Evolutionary conservation across 192 early-diverging fungal genomes (phyloP).

Genomic region (Coemansia sp.): DNA sequence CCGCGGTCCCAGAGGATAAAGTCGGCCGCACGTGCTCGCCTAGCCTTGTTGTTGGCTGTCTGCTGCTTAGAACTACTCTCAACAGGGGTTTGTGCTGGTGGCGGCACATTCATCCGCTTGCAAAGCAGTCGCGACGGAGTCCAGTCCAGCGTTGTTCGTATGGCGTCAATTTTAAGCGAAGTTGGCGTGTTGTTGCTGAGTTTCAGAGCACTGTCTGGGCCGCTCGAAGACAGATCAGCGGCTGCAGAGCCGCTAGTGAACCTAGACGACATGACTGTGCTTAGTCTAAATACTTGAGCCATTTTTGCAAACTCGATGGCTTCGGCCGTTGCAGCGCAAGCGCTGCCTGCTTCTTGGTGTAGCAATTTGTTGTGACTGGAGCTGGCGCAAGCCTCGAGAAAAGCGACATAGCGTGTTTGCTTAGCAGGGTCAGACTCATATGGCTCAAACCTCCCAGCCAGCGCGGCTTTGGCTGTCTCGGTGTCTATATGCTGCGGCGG

Average conservation of each 20-base stretch:
- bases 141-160: conserved; percentile 18
- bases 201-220: background rate
- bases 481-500: background rate
- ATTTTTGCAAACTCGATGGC: conserved; percentile 5
- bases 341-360: no score
- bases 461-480: background rate
- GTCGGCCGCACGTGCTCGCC: conserved; percentile 20
- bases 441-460: conserved; percentile 12
- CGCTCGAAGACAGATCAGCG: background rate
- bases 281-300: conserved; percentile 3
- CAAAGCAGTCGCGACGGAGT: conserved; percentile 20
- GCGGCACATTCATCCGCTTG: conserved; percentile 27
- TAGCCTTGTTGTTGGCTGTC: background rate
- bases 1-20: conserved; percentile 14
- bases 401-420: conserved; percentile 1
- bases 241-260: background rate
- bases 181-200: background rate
- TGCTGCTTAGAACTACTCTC: background rate
- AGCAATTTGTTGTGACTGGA: background rate
- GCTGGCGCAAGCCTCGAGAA: background rate
- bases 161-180: background rate
- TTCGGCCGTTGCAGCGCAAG: no score
- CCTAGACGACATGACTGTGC: conserved; percentile 13
- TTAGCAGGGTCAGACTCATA: conserved; percentile 1
- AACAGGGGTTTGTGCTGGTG: conserved; percentile 4